Base-by-base conservation (phyloP, 192 early-diverging fungal genomes). In the Powellomyces hirtus region DNA sequence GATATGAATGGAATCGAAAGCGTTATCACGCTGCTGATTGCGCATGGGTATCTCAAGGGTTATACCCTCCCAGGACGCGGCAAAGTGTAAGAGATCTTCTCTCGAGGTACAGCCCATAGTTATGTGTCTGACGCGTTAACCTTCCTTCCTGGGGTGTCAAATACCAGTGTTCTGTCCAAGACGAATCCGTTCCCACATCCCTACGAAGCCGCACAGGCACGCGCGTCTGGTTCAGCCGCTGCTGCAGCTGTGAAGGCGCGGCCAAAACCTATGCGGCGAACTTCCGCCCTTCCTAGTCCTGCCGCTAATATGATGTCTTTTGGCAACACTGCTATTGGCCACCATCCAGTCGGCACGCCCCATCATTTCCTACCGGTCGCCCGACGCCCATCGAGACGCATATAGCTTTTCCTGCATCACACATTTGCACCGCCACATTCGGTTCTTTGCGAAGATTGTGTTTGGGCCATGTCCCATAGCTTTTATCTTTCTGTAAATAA, bases 31-130 rank as follows among this genome's bases (percentile, higher is more conserved):
- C 16, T 31, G 8, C 31, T 69, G 57, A 60, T 59, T 44, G 55
- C 67, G 24, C 56, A 60, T 16, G 67, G 67, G 13, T 60, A 49
- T 29, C 38, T 69, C 24, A 69, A 69, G 30, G 67, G 67, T 49
- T 69, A 69, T 45, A 69, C 67, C 10, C 57, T 69, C 24, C 67
- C 67, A 1, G 58, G 16, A 8, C 38, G 67, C n/a, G 46, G 42
- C 1, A 36, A 51, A 60, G 37, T 69, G 67, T 69, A 37, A 69
- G 65, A n/a, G 44, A 8, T 7, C 8, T 33, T 22, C 38, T 4
- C 34, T 57, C 36, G 1, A 38, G 22, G 1, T 2, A 14, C 0
- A 26, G 14, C 18, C 20, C 18, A 14, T 20, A 20, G 37, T 10
- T 1, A 33, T n/a, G 58, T 10, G 35, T 36, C 18, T 36, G 36